Percentiles rank a stretch among this genome's conserved stretches.
Conservation (phyloP, 2,329 filamentous ascomycete genomes). For the Tympanopsis confertula region DNA sequence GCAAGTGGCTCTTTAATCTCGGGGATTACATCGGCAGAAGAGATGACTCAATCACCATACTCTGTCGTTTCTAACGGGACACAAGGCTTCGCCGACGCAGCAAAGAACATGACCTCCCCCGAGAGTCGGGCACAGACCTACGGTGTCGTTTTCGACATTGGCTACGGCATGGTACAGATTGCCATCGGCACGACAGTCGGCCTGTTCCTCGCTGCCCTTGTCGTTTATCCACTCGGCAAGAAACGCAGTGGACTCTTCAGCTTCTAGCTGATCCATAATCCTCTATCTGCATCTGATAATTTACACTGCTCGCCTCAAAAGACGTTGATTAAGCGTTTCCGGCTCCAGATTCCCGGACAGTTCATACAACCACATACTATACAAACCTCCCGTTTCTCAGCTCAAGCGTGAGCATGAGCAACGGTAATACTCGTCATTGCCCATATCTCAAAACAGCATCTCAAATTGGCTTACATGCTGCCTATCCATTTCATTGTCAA, state of each 20-base stretch:
- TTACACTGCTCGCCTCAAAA: too few species aligned
- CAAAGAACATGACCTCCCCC: conserved; percentile 8
- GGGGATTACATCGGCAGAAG: conserved; percentile 43
- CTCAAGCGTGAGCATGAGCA: too few species aligned
- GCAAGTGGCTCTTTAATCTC: conserved; percentile 45
- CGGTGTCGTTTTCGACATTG: conserved; percentile 30
- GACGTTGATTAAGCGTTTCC: too few species aligned
- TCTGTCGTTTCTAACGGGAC: conserved; percentile 20
- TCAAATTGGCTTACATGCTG: too few species aligned
- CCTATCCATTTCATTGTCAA: too few species aligned
- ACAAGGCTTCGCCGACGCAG: conserved; percentile 10
- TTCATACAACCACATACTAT: too few species aligned
- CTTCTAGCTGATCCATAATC: conserved; percentile 22
- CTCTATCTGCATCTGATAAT: background rate
- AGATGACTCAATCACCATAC: conserved; percentile 25
- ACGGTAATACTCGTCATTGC: too few species aligned
- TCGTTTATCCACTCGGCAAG: conserved; percentile 46
- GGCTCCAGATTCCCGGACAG: too few species aligned
- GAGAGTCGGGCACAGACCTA: conserved; percentile 27
- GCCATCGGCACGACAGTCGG: conserved; percentile 52
- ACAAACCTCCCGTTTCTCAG: too few species aligned
- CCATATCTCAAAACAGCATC: too few species aligned
- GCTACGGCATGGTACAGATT: conserved; percentile 47
- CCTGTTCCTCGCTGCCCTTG: conserved; percentile 40
- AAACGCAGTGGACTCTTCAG: conserved; percentile 43